Conservation (phyloP, 2,329 filamentous ascomycete genomes). For the Emydomyces testavorans region DNA sequence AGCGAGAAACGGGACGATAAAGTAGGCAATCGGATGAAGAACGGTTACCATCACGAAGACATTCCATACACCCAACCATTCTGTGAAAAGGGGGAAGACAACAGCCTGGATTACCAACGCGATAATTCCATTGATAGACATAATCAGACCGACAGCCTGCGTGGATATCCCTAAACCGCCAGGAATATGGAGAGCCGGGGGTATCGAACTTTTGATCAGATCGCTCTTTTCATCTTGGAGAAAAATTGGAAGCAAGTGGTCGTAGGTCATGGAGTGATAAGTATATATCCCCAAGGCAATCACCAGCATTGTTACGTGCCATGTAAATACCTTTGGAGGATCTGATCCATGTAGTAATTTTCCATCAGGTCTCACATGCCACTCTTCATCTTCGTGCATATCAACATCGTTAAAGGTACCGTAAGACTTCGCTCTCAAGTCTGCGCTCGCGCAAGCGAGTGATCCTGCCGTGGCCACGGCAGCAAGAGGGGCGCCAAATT, state of each 20-base stretch:
- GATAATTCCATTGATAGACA: slow-evolving; percentile 59
- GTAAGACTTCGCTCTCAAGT: slow-evolving; percentile 67
- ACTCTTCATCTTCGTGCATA: slow-evolving; percentile 43
- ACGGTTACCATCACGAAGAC: slow-evolving; percentile 54
- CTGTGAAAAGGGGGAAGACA: slow-evolving; percentile 55
- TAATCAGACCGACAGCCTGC: slow-evolving; percentile 55
- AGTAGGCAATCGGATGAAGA: slow-evolving; percentile 55
- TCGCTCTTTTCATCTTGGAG: slow-evolving; percentile 56
- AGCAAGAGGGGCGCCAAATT: slow-evolving; percentile 25
- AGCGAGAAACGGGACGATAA: slow-evolving; percentile 57
- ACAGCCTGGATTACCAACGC: slow-evolving; percentile 62
- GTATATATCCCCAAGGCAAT: slow-evolving; percentile 81
- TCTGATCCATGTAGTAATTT: slow-evolving; percentile 28
- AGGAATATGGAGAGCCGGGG: slow-evolving; percentile 44
- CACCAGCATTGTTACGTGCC: slow-evolving; percentile 61
- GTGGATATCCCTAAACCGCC: slow-evolving; percentile 57
- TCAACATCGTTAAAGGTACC: slow-evolving; percentile 56
- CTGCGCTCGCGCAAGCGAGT: slow-evolving; percentile 58
- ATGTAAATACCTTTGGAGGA: slow-evolving; percentile 44
- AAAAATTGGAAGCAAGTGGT: slow-evolving; percentile 85
- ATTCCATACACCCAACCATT: slow-evolving; percentile 54
- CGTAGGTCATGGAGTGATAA: slow-evolving; percentile 91
- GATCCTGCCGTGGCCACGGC: slow-evolving; percentile 64
- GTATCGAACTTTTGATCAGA: slow-evolving; percentile 21
- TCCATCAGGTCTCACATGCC: slow-evolving; percentile 29